These are phyloP conservation scores for Voacanga thouarsii DNA, from an alignment of 257 asterid genomes.

Conservation along the genomic window DNA sequence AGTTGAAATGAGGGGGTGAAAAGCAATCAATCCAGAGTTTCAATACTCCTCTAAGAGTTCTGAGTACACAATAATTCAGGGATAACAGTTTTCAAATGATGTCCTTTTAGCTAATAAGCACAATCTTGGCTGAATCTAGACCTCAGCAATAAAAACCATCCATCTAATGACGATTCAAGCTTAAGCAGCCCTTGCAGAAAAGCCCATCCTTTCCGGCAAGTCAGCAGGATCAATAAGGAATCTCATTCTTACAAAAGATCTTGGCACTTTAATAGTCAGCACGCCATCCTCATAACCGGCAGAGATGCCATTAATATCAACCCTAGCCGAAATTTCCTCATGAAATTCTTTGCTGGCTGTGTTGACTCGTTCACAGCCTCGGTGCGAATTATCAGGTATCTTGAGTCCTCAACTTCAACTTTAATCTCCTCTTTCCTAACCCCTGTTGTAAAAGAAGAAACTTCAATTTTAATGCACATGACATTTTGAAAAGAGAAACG, in stretches of 20 bases:
- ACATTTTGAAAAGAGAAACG: not conserved
- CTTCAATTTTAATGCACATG: conserved; percentile 5
- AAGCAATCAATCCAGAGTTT: not conserved
- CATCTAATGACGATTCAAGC: not conserved
- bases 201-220: conserved; percentile 20
- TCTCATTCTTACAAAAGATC: conserved; percentile 46
- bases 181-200: conserved; percentile 74
- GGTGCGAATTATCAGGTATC: conserved; percentile 58
- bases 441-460: conserved; percentile 35
- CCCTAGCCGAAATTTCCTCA: conserved; percentile 60
- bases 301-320: conserved; percentile 52
- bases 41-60: not conserved
- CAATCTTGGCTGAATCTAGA: not conserved
- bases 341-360: conserved; percentile 43
- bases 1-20: not conserved
- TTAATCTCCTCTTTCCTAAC: conserved; percentile 64
- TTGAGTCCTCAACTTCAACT: conserved; percentile 66
- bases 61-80: not conserved
- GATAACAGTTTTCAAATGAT: conserved; percentile 3
- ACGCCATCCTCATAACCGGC: conserved; percentile 64
- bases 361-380: conserved; percentile 27
- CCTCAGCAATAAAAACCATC: not conserved
- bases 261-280: conserved; percentile 56
- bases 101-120: not conserved
- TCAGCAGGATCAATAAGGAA: conserved; percentile 42